A percentile compares a stretch with the other conserved stretches of the same genome.
Evolutionary conservation across 164 flowering plant genomes (phyloP).

Genomic region (Aristolochia contorta): DNA sequence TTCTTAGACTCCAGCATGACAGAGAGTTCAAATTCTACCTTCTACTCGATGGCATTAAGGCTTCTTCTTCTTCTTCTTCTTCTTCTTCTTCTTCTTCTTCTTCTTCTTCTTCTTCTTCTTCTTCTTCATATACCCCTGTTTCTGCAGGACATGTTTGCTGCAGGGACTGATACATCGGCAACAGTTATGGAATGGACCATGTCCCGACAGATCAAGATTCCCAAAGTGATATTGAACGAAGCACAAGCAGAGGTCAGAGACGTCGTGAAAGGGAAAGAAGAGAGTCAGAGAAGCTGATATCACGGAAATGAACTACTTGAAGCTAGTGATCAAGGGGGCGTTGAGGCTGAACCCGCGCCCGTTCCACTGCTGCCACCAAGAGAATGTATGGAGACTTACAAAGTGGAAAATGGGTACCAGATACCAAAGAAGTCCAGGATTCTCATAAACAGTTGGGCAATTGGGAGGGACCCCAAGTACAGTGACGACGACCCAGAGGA

Average conservation of each 20-base stretch:
- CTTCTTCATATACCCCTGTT: no score
- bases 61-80: neutral
- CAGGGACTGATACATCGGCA: conserved; percentile 2
- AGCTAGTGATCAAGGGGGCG: conserved; percentile 16
- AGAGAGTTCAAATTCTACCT: neutral
- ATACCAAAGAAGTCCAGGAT: conserved; percentile 26
- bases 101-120: no score
- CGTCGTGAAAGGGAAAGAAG: neutral
- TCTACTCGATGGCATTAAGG: conserved; percentile 2
- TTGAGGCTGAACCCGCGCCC: conserved; percentile 36
- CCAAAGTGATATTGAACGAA: conserved; percentile 9
- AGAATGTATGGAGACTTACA: conserved; percentile 16
- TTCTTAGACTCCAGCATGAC: neutral
- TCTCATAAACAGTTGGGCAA: conserved; percentile 21
- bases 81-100: no score
- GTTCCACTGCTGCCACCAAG: conserved; percentile 29
- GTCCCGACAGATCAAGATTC: conserved; percentile 9
- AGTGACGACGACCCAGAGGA: conserved; percentile 31
- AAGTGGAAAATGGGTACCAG: conserved; percentile 19
- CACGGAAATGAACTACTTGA: neutral
- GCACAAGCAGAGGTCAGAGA: conserved; percentile 7
- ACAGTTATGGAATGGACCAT: conserved; percentile 5
- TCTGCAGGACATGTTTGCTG: conserved; percentile 5
- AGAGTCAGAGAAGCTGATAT: neutral
- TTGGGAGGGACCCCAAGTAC: conserved; percentile 18